Evolutionary conservation across 139 green algal genomes (phyloP), one percentile per base, ranked within the genome.

Genomic region (Asterochloris erici): DNA sequence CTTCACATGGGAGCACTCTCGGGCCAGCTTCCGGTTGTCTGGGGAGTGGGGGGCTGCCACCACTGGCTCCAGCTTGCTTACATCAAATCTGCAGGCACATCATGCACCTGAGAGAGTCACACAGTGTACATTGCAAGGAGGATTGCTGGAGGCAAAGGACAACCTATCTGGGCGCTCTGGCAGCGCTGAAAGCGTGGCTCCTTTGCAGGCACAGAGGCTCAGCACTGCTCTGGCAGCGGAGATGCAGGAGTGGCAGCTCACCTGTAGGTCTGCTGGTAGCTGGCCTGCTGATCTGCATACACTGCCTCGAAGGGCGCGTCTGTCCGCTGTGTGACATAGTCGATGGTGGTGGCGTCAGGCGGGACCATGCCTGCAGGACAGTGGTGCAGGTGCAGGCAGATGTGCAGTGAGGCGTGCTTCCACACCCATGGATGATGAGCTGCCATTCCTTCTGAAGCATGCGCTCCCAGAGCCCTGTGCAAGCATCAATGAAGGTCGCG

Each of bases 31-130:
- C 75, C 96, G 90, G 92, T 99, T 98, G 91, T 98, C 96, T 24
- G 96, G 96, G 2, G 94, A 98, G 87, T 98, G 96, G 0, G 96
- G 96, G 16, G 95, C 95, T 60, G 96, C 96, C 19, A 98, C 96
- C 75, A 98, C 85, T 10, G 96, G 96, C 88, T 98, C 91, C 69
- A 99, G 83, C 89, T 98, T 98, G 84, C 83, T 89, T 68, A 98
- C 96, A 81, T 98, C 95, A 89, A 97, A 97, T 77, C 89, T 87
- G 38, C 38, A 54, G 38, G 38, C 38, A 54, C 38, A 54, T 2
- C 38, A 54, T 6, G 6, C 38, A 10, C 6, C 4, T 54, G 6
- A 54, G 88, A 87, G 90, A 26, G 82, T 74, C 74, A 78, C n/a
- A 0, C 26, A 26, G 38, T 54, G 38, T 10, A 54, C 38, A 54